Percentiles rank a stretch among this genome's conserved stretches.
Evolutionary conservation across 2,329 filamentous ascomycete genomes (phyloP).

Genomic region (Aspergillus neotritici): DNA sequence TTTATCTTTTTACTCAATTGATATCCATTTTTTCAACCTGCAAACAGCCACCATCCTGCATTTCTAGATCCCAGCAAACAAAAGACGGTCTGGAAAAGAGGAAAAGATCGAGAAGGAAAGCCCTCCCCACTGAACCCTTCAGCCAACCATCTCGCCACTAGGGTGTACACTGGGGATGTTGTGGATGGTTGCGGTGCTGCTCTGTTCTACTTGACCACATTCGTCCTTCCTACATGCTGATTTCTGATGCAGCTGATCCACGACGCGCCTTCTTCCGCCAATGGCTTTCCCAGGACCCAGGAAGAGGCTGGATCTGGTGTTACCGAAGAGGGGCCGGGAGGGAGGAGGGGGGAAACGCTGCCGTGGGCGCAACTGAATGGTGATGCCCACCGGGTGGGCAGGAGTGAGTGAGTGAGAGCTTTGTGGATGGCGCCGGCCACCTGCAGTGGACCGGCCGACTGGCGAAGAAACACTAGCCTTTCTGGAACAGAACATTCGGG

Average conservation of each 20-base stretch:
- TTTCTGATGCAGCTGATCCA: slow-evolving; percentile 29
- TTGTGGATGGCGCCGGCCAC: slow-evolving; percentile 16
- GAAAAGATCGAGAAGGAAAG: neutral
- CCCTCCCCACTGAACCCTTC: no score
- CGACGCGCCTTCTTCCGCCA: slow-evolving; percentile 13
- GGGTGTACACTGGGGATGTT: slow-evolving; percentile 10
- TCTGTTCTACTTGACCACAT: slow-evolving; percentile 14
- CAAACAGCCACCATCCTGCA: slow-evolving; percentile 20
- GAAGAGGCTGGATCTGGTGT: slow-evolving; percentile 25
- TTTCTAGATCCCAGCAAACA: slow-evolving; percentile 14
- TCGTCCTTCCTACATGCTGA: slow-evolving; percentile 9
- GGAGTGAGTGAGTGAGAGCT: slow-evolving; percentile 6
- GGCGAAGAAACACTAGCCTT: slow-evolving; percentile 1
- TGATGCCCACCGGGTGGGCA: slow-evolving; percentile 13
- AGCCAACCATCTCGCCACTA: no score
- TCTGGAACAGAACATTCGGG: neutral
- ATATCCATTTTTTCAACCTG: slow-evolving; percentile 13
- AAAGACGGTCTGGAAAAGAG: slow-evolving; percentile 10
- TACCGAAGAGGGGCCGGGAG: slow-evolving; percentile 21
- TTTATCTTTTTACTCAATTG: no score
- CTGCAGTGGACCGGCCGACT: slow-evolving; percentile 12
- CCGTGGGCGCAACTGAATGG: slow-evolving; percentile 7
- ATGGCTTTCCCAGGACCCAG: slow-evolving; percentile 21
- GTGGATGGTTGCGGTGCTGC: slow-evolving; percentile 7
- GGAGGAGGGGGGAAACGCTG: no score